These are phyloP conservation scores for Penicillium thymicola DNA, from an alignment of 2,329 filamentous ascomycete species.

Conservation along the genomic window DNA sequence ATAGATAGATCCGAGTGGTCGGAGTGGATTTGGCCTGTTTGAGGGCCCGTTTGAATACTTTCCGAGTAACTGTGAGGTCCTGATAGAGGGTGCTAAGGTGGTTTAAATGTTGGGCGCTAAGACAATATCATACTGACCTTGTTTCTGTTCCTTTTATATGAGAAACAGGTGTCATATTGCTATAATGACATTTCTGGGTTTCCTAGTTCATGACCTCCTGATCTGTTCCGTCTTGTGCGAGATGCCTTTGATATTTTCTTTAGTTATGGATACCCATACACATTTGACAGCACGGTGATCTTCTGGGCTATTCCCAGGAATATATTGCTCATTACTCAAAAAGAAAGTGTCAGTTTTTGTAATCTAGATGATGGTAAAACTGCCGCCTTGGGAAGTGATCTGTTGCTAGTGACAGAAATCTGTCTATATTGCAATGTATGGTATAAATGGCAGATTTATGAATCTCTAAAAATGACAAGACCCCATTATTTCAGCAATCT, in stretches of 20 bases:
- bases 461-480: no score
- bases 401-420: no score
- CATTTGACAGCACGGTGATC: neutral
- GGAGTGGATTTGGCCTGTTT: neutral
- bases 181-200: neutral
- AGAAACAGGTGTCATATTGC: conserved; percentile 1
- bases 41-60: neutral
- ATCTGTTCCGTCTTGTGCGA: neutral
- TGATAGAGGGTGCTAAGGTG: neutral
- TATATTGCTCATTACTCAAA: neutral
- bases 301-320: neutral
- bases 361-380: no score
- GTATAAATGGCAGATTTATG: no score
- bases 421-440: no score
- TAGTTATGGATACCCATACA: neutral
- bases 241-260: neutral
- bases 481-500: no score
- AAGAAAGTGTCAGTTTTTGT: neutral
- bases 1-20: neutral
- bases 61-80: neutral
- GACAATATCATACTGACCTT: neutral
- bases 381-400: no score
- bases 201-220: neutral
- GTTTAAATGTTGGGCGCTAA: neutral
- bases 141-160: neutral